phyloP scores from a whole-genome alignment of 805 yeast genomes.

The Suhomyces pyralidae region DNA sequence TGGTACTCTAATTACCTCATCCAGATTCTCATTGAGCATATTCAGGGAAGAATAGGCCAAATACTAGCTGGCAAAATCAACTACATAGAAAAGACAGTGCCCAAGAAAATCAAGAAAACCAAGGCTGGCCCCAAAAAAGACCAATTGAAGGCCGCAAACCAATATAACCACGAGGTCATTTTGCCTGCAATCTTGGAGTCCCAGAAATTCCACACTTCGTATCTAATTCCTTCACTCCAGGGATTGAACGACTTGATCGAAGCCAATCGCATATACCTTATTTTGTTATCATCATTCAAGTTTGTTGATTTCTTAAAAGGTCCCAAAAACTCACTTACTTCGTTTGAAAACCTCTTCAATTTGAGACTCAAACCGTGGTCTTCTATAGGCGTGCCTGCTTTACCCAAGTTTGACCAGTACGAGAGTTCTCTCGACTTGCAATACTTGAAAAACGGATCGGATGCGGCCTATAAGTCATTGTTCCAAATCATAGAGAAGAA shows the following conservation, averaged over 20 bases:
- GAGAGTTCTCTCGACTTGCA: conserved; percentile 12
- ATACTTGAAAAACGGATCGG: conserved; percentile 4
- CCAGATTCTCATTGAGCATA: conserved; percentile 39
- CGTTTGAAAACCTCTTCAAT: conserved; percentile 23
- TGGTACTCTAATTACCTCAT: conserved; percentile 62
- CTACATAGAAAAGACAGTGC: conserved; percentile 29
- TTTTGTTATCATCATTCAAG: conserved; percentile 17
- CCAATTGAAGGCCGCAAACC: conserved; percentile 25
- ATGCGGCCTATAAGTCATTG: conserved; percentile 5
- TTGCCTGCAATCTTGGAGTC: conserved; percentile 34
- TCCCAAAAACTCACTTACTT: conserved; percentile 20
- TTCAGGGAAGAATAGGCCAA: conserved; percentile 33
- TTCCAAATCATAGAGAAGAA: conserved; percentile 9
- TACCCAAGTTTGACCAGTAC: conserved; percentile 50
- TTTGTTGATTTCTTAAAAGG: conserved; percentile 23
- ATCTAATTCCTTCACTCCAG: conserved; percentile 16
- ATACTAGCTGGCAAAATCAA: conserved; percentile 36
- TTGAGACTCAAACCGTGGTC: conserved; percentile 77
- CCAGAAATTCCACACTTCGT: conserved; percentile 20
- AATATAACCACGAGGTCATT: conserved; percentile 24
- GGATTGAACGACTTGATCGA: conserved; percentile 19
- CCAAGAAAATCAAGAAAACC: conserved; percentile 43
- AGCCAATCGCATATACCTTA: conserved; percentile 16
- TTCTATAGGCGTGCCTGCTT: conserved; percentile 72
- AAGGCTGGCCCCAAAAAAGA: conserved; percentile 52